phyloP scores from a whole-genome alignment of 495 filamentous ascomycete species.

The Hypoxylon trugodes region DNA sequence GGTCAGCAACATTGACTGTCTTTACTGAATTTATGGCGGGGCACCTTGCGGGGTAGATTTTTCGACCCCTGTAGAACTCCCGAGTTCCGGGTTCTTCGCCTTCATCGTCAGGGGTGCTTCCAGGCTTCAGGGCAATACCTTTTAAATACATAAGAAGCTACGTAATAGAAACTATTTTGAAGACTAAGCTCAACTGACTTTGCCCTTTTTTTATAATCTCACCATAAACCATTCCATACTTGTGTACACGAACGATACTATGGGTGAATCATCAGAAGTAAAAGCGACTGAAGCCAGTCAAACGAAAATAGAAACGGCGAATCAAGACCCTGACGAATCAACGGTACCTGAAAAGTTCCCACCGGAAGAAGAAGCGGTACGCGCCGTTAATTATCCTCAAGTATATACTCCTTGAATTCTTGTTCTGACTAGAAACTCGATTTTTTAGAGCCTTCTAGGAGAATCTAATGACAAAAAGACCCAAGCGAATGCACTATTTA shows the following conservation, averaged over 20 bases:
- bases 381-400: constrained; percentile 32
- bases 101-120: background rate
- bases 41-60: constrained; percentile 15
- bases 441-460: constrained; percentile 67
- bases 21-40: constrained; percentile 37
- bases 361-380: constrained; percentile 80
- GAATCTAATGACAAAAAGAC: constrained; percentile 79
- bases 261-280: constrained; percentile 7
- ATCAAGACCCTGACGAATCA: constrained; percentile 30
- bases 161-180: too few species aligned
- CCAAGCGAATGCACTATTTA: constrained; percentile 81
- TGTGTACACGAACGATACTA: background rate
- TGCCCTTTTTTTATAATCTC: background rate
- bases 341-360: constrained; percentile 51
- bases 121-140: background rate
- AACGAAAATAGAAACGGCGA: background rate
- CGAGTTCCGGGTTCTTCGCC: background rate
- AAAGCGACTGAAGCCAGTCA: constrained; percentile 3
- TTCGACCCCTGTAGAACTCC: background rate
- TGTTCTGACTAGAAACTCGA: constrained; percentile 10
- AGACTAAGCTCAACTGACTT: background rate
- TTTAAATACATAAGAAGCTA: background rate
- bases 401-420: background rate
- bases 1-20: background rate
- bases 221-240: background rate